phyloP scores from a whole-genome alignment of 2,329 filamentous ascomycete genomes.

The Fusarium pseudocircinatum region DNA sequence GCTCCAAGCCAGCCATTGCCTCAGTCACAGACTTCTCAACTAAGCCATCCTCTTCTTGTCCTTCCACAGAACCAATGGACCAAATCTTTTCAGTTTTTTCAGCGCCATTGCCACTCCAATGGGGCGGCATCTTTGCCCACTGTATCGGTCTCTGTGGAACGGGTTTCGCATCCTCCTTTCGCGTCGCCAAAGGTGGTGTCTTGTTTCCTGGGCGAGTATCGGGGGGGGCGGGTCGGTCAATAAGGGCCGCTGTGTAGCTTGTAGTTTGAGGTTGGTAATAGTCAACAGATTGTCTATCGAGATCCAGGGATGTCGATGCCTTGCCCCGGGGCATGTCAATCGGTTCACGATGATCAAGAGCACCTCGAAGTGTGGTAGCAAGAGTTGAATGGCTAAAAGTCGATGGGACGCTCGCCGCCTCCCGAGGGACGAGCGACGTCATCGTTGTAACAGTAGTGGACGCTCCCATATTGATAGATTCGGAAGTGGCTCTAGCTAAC shows the following conservation, averaged over 20 bases:
- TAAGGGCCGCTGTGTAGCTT: slow-evolving; percentile 42
- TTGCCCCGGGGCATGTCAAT: slow-evolving; percentile 44
- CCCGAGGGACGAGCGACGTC: slow-evolving; percentile 42
- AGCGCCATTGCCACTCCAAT: slow-evolving; percentile 53
- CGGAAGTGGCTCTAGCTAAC: slow-evolving; percentile 50
- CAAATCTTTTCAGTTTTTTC: slow-evolving; percentile 72
- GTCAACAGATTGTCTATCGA: slow-evolving; percentile 44
- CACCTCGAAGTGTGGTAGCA: slow-evolving; percentile 48
- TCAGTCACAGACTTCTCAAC: slow-evolving; percentile 73
- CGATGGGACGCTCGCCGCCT: slow-evolving; percentile 46
- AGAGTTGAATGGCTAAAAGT: slow-evolving; percentile 47
- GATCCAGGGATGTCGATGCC: slow-evolving; percentile 49
- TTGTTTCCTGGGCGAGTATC: slow-evolving; percentile 29
- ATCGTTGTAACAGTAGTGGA: slow-evolving; percentile 47
- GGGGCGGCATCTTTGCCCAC: slow-evolving; percentile 54
- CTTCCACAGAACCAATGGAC: slow-evolving; percentile 67
- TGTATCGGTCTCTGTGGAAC: slow-evolving; percentile 26
- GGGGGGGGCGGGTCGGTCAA: slow-evolving; percentile 40
- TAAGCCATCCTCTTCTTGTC: slow-evolving; percentile 62
- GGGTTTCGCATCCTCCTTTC: slow-evolving; percentile 27
- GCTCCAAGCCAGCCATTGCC: slow-evolving; percentile 68
- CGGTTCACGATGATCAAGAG: slow-evolving; percentile 49
- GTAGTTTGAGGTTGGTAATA: slow-evolving; percentile 38
- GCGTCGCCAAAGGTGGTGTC: slow-evolving; percentile 9
- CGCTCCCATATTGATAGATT: slow-evolving; percentile 47